Evolutionary conservation across 306 rosid species (phyloP), one percentile per base, ranked within the genome.

Genomic region (Sicyos baderoa): DNA sequence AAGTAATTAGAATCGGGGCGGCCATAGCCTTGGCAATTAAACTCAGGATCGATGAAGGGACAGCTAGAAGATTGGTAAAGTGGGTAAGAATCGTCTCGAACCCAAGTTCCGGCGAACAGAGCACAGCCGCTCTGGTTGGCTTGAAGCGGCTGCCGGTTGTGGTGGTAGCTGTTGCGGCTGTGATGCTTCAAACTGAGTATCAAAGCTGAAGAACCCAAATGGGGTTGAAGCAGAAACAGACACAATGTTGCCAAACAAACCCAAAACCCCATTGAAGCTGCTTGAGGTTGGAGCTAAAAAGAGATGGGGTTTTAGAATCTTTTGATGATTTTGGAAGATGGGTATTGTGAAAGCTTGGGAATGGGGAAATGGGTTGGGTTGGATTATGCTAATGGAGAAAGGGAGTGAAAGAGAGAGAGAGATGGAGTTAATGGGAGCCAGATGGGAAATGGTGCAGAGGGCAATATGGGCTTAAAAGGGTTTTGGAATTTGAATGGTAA

Each of bases 1-100:
- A 90, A 96, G 80, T 93, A 93, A 65, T 77, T 83, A 0, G 91
- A 80, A 74, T 93, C 99, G 14, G 99, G 99, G 9, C 99, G 94
- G 11, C 99, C 99, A 70, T 78, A 86, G 85, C 79, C 72, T 81
- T 93, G 95, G 80, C 99, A 93, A 54, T 93, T 88, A 90, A 90
- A 93, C 81, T 86, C 75, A 2, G 97, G 86, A 70, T 93, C 99
- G 62, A 93, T 86, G 72, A 86, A 58, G 2, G 99, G 97, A 37
- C 99, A 93, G 62, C 61, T 75, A 1, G 90, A 86, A 32, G 81
- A 81, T 74, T 86, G 85, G 82, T 93, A 93, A 19, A 88, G 67
- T 49, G 99, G 97, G 80, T 86, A 84, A 0, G 86, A 18, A 19
- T 93, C 96, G 56, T 93, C 97, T 48, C 79, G 88, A 42, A 93